Evolutionary conservation across 495 filamentous ascomycete species (phyloP).

Genomic region (Extremus antarcticus): DNA sequence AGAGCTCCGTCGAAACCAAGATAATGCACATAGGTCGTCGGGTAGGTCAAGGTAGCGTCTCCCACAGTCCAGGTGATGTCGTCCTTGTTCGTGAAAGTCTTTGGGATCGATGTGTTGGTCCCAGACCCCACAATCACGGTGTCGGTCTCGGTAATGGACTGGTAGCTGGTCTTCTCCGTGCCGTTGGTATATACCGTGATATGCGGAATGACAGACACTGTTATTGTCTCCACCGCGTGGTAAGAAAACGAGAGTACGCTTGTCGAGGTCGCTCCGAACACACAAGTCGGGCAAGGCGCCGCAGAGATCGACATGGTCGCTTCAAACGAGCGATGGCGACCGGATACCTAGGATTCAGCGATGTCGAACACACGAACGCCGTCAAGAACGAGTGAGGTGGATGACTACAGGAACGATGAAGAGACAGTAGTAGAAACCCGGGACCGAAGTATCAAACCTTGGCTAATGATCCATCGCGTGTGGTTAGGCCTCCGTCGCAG

Average conservation of each 20-base stretch:
- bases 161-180: not conserved
- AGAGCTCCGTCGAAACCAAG: not conserved
- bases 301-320: not conserved
- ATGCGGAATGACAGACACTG: not conserved
- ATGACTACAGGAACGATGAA: not conserved
- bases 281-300: not conserved
- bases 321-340: slow-evolving; percentile 2
- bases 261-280: not conserved
- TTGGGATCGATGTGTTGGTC: not conserved
- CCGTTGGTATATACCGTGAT: not conserved
- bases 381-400: not conserved
- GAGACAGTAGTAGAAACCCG: not conserved
- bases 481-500: too few species aligned
- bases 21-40: slow-evolving; percentile 6
- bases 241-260: not conserved
- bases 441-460: not conserved
- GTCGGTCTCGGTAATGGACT: not conserved
- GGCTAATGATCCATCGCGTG: not conserved
- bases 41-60: not conserved
- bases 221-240: not conserved
- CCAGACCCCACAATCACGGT: not conserved
- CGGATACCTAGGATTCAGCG: not conserved
- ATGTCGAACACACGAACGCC: not conserved
- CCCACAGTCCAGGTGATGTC: not conserved
- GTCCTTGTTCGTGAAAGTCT: not conserved